Conservation (phyloP, 768 basidiomycete species). For the Pholiota molesta region DNA sequence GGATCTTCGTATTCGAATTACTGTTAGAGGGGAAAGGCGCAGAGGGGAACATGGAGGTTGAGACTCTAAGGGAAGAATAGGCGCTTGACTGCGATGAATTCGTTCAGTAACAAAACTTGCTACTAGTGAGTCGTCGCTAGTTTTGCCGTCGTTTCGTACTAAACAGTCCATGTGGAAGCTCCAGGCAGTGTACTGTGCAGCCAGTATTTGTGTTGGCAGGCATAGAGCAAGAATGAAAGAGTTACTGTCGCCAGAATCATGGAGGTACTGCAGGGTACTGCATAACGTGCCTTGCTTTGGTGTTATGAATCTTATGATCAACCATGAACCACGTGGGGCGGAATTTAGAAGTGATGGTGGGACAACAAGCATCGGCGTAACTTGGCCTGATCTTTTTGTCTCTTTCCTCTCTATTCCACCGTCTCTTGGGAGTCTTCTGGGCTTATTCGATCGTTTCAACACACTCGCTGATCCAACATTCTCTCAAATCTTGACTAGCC, state of each 20-base stretch:
- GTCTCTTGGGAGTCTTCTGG: conserved; percentile 1
- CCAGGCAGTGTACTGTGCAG: not conserved
- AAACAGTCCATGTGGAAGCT: not conserved
- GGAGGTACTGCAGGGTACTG: no score
- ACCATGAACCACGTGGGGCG: not conserved
- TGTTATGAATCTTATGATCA: not conserved
- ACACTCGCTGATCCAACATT: conserved; percentile 8
- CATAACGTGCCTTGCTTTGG: no score
- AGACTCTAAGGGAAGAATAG: no score
- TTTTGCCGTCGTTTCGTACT: not conserved
- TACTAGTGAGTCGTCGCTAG: not conserved
- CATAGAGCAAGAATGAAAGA: no score
- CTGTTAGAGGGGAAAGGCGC: not conserved
- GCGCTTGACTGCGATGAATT: no score
- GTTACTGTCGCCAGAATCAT: no score
- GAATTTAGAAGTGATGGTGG: not conserved
- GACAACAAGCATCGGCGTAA: conserved; percentile 4
- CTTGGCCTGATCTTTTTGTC: conserved; percentile 1
- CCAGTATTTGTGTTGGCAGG: no score
- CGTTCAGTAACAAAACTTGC: not conserved
- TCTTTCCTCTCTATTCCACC: not conserved
- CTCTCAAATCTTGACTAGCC: not conserved
- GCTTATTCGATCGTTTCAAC: not conserved
- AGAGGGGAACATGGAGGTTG: not conserved
- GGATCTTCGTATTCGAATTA: conserved; percentile 32